These are phyloP conservation scores for Cicer judaicum DNA, from an alignment of 306 rosid genomes.

Conservation along the genomic window DNA sequence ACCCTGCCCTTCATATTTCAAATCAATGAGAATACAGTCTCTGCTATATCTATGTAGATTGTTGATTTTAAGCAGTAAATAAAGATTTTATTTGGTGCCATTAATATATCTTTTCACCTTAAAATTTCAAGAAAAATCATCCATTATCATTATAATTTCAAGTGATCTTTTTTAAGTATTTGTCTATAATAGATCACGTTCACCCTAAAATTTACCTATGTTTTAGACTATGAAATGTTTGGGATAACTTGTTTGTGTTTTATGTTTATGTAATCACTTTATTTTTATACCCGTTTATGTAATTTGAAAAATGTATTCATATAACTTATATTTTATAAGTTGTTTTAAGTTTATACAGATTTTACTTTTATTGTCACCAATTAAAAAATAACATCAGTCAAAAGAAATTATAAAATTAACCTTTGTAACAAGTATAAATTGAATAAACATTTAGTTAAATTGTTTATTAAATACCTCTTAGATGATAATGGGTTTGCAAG, in stretches of 20 bases:
- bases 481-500: too few species aligned
- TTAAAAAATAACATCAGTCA: too few species aligned
- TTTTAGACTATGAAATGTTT: neutral
- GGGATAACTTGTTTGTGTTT: neutral
- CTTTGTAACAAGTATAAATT: neutral
- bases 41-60: neutral
- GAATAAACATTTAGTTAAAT: too few species aligned
- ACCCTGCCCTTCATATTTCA: conserved; percentile 30
- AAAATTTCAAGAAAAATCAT: too few species aligned
- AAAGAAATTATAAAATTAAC: neutral
- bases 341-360: neutral
- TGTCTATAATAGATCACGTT: too few species aligned
- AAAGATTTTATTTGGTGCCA: neutral
- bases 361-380: neutral
- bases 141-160: too few species aligned
- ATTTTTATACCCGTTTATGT: too few species aligned
- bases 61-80: neutral
- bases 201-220: too few species aligned
- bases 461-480: too few species aligned
- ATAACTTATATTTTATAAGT: neutral
- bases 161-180: too few species aligned
- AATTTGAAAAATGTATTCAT: neutral
- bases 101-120: conserved; percentile 2
- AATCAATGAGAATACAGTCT: conserved; percentile 28
- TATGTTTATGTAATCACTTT: neutral